Base-by-base conservation (phyloP, 257 asterid species). In the Penstemon davidsonii region DNA sequence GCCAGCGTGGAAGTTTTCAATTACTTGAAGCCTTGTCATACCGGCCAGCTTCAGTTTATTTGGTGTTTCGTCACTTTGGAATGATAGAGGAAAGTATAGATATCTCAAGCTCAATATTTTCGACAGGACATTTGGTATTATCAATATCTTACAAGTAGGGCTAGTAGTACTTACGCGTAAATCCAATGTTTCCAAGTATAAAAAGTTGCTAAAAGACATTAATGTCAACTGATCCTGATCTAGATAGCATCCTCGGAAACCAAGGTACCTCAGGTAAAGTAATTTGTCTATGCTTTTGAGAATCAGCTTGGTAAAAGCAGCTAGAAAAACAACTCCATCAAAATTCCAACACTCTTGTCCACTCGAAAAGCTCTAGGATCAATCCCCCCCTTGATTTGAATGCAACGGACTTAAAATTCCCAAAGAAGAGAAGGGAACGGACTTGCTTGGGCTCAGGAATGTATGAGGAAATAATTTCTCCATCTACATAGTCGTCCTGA, bases 201-300 rank as follows among this genome's bases (percentile, higher is more conserved):
- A 18, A 56, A 82, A 60, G 3, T 45, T 64, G 65, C 75, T 44
- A 0, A 76, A 12, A 4, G 74, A 68, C 8, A 76, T 25, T 25
- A 25, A 25, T 25, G 33, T 25, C 33, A 25, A 40, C 8, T 73
- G 76, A 36, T 74, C 53, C 36, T 46, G 72, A 15, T 37, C 53
- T 5, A 82, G 55, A 47, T 1, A 59, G 13, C 84, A 82, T 5
- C 64, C 71, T 46, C 58, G 64, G 2, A 82, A 82, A 38, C 87
- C 44, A 38, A 82, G 51, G 66, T 76, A 69, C 60, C 69, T 75
- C 3, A 82, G 69, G 33, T 51, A 12, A 1, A 25, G 9, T 15
- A 74, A 61, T 12, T 41, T 50, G 4, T 19, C 71, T 0, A 74
- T 18, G 3, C 54, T 63, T 8, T 49, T 7, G 0, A 75, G 50